These are phyloP conservation scores for Xylariomycetidae sp. DNA, from an alignment of 2,329 filamentous ascomycete genomes.

Conservation along the genomic window DNA sequence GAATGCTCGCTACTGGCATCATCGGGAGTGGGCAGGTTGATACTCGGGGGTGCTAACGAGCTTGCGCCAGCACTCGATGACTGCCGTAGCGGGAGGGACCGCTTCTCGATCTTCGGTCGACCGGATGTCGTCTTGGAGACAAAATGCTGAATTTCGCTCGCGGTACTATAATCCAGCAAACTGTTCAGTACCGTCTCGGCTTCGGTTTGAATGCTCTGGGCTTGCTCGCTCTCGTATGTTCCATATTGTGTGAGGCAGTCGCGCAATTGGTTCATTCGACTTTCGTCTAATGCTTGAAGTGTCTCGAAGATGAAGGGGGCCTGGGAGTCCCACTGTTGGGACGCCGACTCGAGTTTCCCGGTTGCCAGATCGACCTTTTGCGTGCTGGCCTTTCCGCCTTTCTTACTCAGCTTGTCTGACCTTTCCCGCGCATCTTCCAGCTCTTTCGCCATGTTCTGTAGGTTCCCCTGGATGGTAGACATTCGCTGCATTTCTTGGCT, in stretches of 20 bases:
- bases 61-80: slow-evolving; percentile 32
- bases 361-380: slow-evolving; percentile 74
- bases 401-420: slow-evolving; percentile 76
- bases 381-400: slow-evolving; percentile 70
- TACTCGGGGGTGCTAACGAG: slow-evolving; percentile 23
- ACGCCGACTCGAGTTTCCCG: slow-evolving; percentile 70
- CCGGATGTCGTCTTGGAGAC: slow-evolving; percentile 39
- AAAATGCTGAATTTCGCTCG: slow-evolving; percentile 80
- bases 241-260: slow-evolving; percentile 89
- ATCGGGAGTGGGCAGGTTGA: slow-evolving; percentile 29
- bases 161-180: slow-evolving; percentile 80
- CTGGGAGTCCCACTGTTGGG: slow-evolving; percentile 86
- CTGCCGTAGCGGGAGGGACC: slow-evolving; percentile 35
- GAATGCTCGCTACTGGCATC: slow-evolving; percentile 41
- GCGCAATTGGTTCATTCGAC: slow-evolving; percentile 80
- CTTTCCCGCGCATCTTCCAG: slow-evolving; percentile 80
- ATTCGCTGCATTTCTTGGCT: slow-evolving; percentile 78
- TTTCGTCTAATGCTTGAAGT: slow-evolving; percentile 86
- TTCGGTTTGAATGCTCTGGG: slow-evolving; percentile 68
- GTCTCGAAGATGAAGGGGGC: slow-evolving; percentile 93
- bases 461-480: slow-evolving; percentile 74
- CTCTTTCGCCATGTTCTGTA: slow-evolving; percentile 75
- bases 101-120: slow-evolving; percentile 39
- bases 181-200: slow-evolving; percentile 77
- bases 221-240: slow-evolving; percentile 85